Evolutionary conservation across 108 stramenopile species (phyloP), one percentile per base, ranked within the genome.

Genomic region (Cyclotella cryptica): DNA sequence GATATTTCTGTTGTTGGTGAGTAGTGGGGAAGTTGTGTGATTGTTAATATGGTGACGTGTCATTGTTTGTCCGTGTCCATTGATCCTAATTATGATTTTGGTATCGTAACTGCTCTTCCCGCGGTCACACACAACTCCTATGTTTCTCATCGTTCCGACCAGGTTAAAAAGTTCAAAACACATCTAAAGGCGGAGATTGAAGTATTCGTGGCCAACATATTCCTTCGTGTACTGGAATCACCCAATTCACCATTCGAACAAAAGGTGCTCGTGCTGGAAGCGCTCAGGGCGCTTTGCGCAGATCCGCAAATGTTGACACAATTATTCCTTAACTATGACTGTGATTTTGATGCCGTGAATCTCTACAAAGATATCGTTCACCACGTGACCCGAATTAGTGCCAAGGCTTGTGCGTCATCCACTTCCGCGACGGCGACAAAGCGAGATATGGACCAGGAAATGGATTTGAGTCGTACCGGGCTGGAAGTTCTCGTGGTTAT

Each of bases 251-350:
- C 96, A 7, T 90, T 91, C 75, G 96, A 97, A 60, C 98, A 98
- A 82, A 99, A 99, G 84, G 80, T 87, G 18, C 79, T 98, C 35
- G 98, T 99, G 14, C 81, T 99, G 61, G 96, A 98, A 77, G 96
- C 98, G 6, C 81, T 99, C 22, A 84, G 87, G 19, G 74, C 86
- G n/a, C 81, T 99, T 10, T 96, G 96, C 77, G 78, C 85, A 10
- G 97, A 99, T 83, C 92, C 97, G 18, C 72, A 76, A 35, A 77
- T 95, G 44, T 84, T 98, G 29, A 89, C 97, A 19, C 97, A 98
- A 79, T 75, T 99, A 43, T 99, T 99, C 80, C 75, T 99, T n/a
- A 99, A 98, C 73, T 99, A 99, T 77, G 99, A 99, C 80, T 99
- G 98, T 76, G 98, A 99, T 86, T 88, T 98, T 54, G 89, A 96